Conservation (phyloP, 176 grass and related monocot genomes). For the Poa pratensis region DNA sequence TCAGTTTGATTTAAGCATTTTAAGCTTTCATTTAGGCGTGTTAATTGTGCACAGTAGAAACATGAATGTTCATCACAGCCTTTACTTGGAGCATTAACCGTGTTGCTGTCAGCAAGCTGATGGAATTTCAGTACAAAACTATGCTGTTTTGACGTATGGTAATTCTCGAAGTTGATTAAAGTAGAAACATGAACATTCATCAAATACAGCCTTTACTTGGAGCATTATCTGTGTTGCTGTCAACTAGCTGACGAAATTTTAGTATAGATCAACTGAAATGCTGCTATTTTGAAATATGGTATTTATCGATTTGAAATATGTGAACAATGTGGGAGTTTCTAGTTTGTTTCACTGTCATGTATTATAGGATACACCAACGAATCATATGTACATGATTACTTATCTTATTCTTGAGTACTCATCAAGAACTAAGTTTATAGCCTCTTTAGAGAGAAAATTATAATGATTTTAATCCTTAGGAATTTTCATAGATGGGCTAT, state of each 20-base stretch:
- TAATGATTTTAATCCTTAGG: neutral
- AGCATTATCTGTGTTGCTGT: neutral
- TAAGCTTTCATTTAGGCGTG: neutral
- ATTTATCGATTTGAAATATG: neutral
- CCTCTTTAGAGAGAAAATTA: neutral
- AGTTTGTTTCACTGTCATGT: neutral
- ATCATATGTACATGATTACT: slow-evolving; percentile 8
- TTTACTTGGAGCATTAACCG: neutral
- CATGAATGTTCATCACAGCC: too few species aligned
- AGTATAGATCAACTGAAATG: neutral
- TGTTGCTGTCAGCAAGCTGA: neutral
- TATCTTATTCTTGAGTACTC: neutral
- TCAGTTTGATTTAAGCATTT: neutral
- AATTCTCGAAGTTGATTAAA: slow-evolving; percentile 22
- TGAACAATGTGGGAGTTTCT: neutral
- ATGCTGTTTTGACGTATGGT: neutral
- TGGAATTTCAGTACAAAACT: neutral
- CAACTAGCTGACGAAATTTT: neutral
- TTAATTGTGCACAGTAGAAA: neutral
- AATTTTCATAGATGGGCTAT: neutral
- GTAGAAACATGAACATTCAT: neutral
- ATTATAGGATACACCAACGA: neutral
- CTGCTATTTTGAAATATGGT: neutral
- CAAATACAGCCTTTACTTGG: neutral
- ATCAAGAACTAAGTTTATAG: neutral